phyloP scores from a whole-genome alignment of 2,329 filamentous ascomycete genomes.

The Phyllosticta ampelicida region DNA sequence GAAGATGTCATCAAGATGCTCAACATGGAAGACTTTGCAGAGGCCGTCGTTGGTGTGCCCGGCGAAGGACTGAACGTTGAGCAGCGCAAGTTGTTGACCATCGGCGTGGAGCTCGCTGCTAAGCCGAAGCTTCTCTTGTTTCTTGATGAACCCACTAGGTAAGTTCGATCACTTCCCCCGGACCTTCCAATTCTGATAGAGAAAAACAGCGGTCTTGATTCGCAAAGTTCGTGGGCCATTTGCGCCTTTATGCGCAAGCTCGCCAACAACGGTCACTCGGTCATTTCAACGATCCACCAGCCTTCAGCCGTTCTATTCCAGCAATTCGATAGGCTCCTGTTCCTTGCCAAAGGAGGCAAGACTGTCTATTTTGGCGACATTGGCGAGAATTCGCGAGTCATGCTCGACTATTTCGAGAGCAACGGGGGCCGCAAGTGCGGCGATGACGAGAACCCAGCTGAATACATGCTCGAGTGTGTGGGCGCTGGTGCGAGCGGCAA shows the following conservation, averaged over 20 bases:
- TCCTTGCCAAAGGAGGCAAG: slow-evolving; percentile 30
- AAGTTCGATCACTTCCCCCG: slow-evolving; percentile 20
- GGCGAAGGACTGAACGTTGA: slow-evolving; percentile 56
- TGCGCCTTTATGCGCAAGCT: slow-evolving; percentile 52
- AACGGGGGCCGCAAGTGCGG: slow-evolving; percentile 52
- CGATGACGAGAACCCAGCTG: slow-evolving; percentile 58
- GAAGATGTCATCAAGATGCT: slow-evolving; percentile 56
- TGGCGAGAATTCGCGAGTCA: slow-evolving; percentile 30
- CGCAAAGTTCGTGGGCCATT: slow-evolving; percentile 49
- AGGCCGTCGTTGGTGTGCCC: slow-evolving; percentile 53
- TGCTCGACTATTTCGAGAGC: slow-evolving; percentile 46
- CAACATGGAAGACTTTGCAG: slow-evolving; percentile 55
- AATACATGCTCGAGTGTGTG: slow-evolving; percentile 56
- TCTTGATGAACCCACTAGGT: slow-evolving; percentile 45
- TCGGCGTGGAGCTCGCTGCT: slow-evolving; percentile 61
- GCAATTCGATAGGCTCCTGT: slow-evolving; percentile 34
- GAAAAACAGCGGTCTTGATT: not conserved
- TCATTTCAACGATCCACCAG: slow-evolving; percentile 39
- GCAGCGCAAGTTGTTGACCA: slow-evolving; percentile 59
- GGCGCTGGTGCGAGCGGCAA: slow-evolving; percentile 27
- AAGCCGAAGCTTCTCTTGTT: slow-evolving; percentile 54
- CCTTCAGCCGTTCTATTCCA: slow-evolving; percentile 36
- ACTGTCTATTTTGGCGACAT: slow-evolving; percentile 36
- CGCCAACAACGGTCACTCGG: slow-evolving; percentile 36
- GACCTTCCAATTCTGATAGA: not conserved